These are phyloP conservation scores for Tetrapyrgos nigripes DNA, from an alignment of 1,284 basidiomycete genomes.

Conservation along the genomic window DNA sequence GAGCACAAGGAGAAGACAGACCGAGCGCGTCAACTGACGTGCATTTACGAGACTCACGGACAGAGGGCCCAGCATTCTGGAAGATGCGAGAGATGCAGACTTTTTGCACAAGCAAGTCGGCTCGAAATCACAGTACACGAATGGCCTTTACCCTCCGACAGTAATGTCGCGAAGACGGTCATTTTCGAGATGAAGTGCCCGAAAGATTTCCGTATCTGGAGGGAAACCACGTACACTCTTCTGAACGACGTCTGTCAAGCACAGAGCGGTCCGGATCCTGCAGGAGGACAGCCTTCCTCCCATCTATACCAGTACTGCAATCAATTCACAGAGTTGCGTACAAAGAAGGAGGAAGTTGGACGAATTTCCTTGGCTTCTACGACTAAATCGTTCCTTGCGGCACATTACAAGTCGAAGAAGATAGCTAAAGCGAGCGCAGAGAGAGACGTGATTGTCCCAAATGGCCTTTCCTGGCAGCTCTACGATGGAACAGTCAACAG, in stretches of 20 bases:
- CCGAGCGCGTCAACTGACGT: background rate
- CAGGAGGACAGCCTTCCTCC: no score
- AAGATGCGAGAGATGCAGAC: conserved; percentile 40
- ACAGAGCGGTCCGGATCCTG: background rate
- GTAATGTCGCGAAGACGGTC: background rate
- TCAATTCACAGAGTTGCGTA: background rate
- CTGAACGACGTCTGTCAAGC: conserved; percentile 36
- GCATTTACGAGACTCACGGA: background rate
- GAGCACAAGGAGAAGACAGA: background rate
- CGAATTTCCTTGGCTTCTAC: conserved; percentile 45
- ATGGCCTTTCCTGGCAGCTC: conserved; percentile 31
- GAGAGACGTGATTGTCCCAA: conserved; percentile 31
- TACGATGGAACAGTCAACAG: conserved; percentile 12
- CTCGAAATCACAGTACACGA: conserved; percentile 37
- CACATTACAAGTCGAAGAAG: conserved; percentile 38
- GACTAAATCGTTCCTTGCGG: conserved; percentile 43
- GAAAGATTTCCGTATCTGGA: conserved; percentile 37
- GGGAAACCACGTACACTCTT: conserved; percentile 44
- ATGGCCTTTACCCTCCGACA: background rate
- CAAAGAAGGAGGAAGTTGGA: background rate
- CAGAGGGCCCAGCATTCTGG: background rate
- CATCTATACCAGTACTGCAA: no score
- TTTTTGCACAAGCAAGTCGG: conserved; percentile 19
- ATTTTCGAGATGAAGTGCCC: background rate
- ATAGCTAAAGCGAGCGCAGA: background rate